phyloP scores from a whole-genome alignment of 2,329 filamentous ascomycete species.

The Seiridium cupressi region DNA sequence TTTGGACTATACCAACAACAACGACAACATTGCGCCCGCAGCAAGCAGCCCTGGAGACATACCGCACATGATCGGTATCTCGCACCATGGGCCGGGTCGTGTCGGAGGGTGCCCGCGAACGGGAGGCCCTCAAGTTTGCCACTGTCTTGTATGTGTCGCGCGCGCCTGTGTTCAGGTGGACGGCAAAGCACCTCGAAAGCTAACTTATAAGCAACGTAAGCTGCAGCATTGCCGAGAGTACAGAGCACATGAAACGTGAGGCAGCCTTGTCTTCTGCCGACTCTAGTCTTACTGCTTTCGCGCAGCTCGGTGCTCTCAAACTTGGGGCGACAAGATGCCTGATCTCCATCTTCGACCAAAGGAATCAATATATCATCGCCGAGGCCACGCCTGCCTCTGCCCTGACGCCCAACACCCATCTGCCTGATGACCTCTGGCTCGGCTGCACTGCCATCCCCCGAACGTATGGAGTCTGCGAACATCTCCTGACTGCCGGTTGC shows the following conservation, averaged over 20 bases:
- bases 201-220: neutral
- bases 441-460: conserved; percentile 29
- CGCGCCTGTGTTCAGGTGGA: neutral
- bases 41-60: too few relatives aligned
- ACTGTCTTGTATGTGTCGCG: neutral
- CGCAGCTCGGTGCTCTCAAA: conserved; percentile 45
- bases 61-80: neutral
- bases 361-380: conserved; percentile 47
- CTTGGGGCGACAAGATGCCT: conserved; percentile 40
- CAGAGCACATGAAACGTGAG: neutral
- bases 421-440: conserved; percentile 18
- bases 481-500: conserved; percentile 18
- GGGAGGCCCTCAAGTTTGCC: conserved; percentile 2
- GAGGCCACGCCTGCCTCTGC: conserved; percentile 44
- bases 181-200: neutral
- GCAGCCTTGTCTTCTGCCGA: conserved; percentile 21
- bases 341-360: conserved; percentile 50
- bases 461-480: conserved; percentile 26
- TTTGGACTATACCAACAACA: too few relatives aligned
- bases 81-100: neutral
- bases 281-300: conserved; percentile 43
- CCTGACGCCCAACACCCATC: conserved; percentile 18
- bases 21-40: too few relatives aligned
- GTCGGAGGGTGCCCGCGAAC: neutral
- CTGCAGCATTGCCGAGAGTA: neutral